Evolutionary conservation across 139 green algal species (phyloP), one percentile per base, ranked within the genome.

Genomic region (Mesotaenium endlicherianum): DNA sequence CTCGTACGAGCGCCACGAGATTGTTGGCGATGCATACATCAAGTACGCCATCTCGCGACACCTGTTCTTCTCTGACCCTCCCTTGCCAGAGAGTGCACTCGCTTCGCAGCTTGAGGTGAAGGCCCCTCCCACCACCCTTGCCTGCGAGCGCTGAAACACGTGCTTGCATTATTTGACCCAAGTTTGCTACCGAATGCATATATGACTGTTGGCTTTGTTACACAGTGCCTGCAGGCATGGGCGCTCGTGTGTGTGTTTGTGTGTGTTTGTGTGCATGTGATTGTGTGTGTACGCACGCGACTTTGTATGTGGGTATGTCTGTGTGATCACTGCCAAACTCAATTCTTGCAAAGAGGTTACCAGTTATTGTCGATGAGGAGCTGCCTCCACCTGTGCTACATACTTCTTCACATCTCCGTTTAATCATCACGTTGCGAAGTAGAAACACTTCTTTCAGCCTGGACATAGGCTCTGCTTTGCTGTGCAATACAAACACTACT

Each of bases 21-120:
- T 78, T 45, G 4, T 78, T n/a, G 70, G 70, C 26, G 70, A 78
- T 6, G 70, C 70, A 20, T 78, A 78, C 26, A 36, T 78, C 20
- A 78, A 49, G 41, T 78, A 57, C 47, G 70, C 70, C 41, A 31
- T 78, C 26, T n/a, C 34, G 30, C 70, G 17, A n/a, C 47, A 45
- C 14, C 70, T 78, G 4, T 78, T 78, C 6, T 78, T 78, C 20
- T 36, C 14, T 3, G n/a, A 78, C 6, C 47, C 47, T 8, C n/a
- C 39, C 3, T n/a, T 31, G 31, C 20, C 4, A 5, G 70, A 78
- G 70, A 4, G 44, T 20, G 3, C 3, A 20, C 70, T 78, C 14
- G 6, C 60, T 6, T 8, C 41, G 5, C 60, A 47, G 11, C 26
- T 64, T 34, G 26, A 34, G 53, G 53, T 64, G 20, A 34, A 26